Conservation (phyloP, 257 asterid species). For the Oldenlandia corymbosa region DNA sequence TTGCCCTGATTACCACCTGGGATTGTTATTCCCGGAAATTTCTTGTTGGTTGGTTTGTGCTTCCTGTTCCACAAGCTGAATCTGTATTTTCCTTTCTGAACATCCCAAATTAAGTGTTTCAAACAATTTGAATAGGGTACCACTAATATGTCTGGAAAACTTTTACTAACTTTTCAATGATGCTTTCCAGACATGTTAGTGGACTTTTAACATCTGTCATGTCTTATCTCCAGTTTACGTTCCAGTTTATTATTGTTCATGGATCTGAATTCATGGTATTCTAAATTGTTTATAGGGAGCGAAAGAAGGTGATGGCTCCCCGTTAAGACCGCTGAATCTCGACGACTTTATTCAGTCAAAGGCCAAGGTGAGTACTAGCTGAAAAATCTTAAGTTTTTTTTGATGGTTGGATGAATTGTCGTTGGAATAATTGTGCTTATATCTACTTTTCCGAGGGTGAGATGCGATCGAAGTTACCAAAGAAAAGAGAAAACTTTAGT, state of each 20-base stretch:
- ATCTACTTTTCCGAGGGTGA: not conserved
- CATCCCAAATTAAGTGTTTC: not conserved
- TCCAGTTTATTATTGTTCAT: not conserved
- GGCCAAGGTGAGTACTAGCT: slow-evolving; percentile 58
- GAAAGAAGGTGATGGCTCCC: slow-evolving; percentile 31
- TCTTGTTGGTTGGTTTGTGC: not conserved
- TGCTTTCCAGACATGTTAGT: not conserved
- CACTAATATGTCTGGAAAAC: too few species aligned
- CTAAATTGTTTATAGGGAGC: slow-evolving; percentile 37
- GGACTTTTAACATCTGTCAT: not conserved
- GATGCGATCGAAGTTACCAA: not conserved
- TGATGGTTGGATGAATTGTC: not conserved
- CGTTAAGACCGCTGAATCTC: slow-evolving; percentile 55
- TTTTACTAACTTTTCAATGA: too few species aligned
- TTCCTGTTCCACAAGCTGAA: not conserved
- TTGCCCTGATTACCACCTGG: not conserved
- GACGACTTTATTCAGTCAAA: slow-evolving; percentile 76
- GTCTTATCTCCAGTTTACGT: not conserved
- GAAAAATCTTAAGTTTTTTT: not conserved
- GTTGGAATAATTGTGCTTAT: not conserved
- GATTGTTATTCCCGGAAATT: not conserved
- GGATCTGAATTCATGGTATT: not conserved
- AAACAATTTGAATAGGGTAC: not conserved
- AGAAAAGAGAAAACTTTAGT: not conserved
- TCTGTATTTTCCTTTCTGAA: not conserved